Conservation (phyloP, 805 yeast genomes). For the Metschnikowia cerradonensis region DNA sequence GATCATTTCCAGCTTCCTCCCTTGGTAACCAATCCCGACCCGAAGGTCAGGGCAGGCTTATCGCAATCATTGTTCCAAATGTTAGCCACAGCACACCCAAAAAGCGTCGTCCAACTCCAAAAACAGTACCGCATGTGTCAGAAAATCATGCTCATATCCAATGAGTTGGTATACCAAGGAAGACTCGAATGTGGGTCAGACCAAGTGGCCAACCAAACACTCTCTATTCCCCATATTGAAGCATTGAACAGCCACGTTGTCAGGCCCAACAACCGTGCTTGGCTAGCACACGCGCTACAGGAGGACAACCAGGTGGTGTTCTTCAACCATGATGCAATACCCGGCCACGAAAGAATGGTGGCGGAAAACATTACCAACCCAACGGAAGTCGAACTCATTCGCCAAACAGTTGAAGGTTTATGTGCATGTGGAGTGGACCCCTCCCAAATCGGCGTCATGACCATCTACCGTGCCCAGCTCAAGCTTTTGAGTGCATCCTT, state of each 20-base stretch:
- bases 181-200: constrained; percentile 71
- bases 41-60: constrained; percentile 62
- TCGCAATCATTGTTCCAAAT: constrained; percentile 73
- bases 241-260: constrained; percentile 17
- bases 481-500: constrained; percentile 25
- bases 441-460: constrained; percentile 75
- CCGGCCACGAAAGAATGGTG: constrained; percentile 49
- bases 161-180: constrained; percentile 72
- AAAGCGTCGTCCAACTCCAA: constrained; percentile 68
- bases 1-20: constrained; percentile 96
- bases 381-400: constrained; percentile 64
- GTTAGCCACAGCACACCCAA: constrained; percentile 69
- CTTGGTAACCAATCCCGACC: constrained; percentile 55
- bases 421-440: constrained; percentile 55
- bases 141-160: constrained; percentile 82
- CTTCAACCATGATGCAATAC: constrained; percentile 69
- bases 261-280: constrained; percentile 21
- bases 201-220: constrained; percentile 54
- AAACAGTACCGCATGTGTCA: constrained; percentile 90
- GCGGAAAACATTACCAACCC: constrained; percentile 73
- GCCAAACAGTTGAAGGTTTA: constrained; percentile 59
- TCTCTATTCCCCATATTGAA: constrained; percentile 45
- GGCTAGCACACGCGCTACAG: constrained; percentile 58
- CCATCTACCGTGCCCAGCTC: constrained; percentile 79
- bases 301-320: constrained; percentile 65